A percentile compares a stretch with the other conserved stretches of the same genome.
These are phyloP conservation scores for Yueomyces sp. DNA, from an alignment of 805 yeast species.

Conservation along the genomic window DNA sequence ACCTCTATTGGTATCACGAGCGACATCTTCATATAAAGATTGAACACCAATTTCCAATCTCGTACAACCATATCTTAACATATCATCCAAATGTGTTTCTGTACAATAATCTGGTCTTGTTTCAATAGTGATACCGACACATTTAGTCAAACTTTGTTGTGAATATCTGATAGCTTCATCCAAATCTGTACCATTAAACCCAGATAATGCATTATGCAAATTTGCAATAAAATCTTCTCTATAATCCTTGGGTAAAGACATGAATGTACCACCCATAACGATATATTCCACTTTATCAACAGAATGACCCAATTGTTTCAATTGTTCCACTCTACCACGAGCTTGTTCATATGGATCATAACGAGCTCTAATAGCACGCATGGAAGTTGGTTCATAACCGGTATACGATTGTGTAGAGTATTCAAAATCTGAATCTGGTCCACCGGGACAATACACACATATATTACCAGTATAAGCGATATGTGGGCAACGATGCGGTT, in stretches of 20 bases:
- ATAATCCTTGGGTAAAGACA: conserved; percentile 84
- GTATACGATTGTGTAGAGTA: conserved; percentile 97
- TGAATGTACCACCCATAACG: conserved; percentile 98
- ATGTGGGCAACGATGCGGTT: conserved; percentile 98
- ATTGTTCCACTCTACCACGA: conserved; percentile 91
- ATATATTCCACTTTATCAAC: conserved; percentile 96
- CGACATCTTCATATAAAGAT: conserved; percentile 94
- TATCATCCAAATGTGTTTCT: conserved; percentile 85
- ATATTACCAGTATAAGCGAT: conserved; percentile 98
- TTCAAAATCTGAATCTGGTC: conserved; percentile 96
- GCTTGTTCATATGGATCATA: conserved; percentile 99
- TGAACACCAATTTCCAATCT: conserved; percentile 95
- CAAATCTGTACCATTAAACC: conserved; percentile 72
- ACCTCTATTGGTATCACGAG: conserved; percentile 95
- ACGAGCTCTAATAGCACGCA: conserved; percentile 98
- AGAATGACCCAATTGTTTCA: conserved; percentile 88
- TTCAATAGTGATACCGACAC: conserved; percentile 97
- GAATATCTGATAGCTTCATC: conserved; percentile 87
- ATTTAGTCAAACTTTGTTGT: conserved; percentile 88
- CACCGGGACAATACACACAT: conserved; percentile 98
- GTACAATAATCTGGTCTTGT: conserved; percentile 98
- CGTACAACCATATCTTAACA: conserved; percentile 94
- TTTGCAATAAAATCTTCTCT: conserved; percentile 82
- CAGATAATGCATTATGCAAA: conserved; percentile 89
- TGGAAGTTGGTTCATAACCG: conserved; percentile 96